Evolutionary conservation across 768 basidiomycete genomes (phyloP), one percentile per base, ranked within the genome.

Genomic region (Russula foetens): DNA sequence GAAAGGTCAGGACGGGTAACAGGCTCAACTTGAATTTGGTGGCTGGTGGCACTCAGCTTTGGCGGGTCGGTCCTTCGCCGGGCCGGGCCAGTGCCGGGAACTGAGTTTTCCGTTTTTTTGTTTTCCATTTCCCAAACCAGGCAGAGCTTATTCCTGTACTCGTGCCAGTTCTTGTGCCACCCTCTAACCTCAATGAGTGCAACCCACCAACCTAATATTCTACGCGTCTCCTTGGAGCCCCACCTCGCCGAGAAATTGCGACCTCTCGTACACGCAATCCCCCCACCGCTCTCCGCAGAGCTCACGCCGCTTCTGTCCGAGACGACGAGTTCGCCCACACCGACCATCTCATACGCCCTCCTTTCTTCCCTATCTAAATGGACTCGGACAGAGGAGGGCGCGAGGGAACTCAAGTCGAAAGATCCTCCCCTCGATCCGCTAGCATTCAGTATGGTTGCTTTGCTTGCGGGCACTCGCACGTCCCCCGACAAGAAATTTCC

Each of bases 381-480:
- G 90, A 72, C 85, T 17, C 82, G 84, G 46, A 79, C 86, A 29
- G 66, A 74, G 5, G 71, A 73, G 48, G 88, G 83, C 7, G 68
- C 65, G 38, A 58, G 59, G 0, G 67, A 72, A 3, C 69, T 82
- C 23, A 63, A 68, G 14, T 66, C 70, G 51, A 74, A 82, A 53
- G 66, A 74, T 7, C 77, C 77, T 11, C 71, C 75, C 1, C 74
- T 90, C 49, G 72, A 83, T 59, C 74, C 82, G 5, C 72, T 73
- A 23, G 75, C 79, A 15, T 92, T 88, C 69, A 74, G 78, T 7
- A 90, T 90, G 83, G 74, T 90, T 41, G 74, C 88, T 21, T 75
- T 93, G 38, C 81, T 93, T 6, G 89, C 91, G 17, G 90, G 90
- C 39, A 79, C 85, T 7, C 81, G 78, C 46, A 85, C 90, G n/a